Evolutionary conservation across 2,329 filamentous ascomycete genomes (phyloP).

Genomic region (Paecilomyces dactylethromorphus): DNA sequence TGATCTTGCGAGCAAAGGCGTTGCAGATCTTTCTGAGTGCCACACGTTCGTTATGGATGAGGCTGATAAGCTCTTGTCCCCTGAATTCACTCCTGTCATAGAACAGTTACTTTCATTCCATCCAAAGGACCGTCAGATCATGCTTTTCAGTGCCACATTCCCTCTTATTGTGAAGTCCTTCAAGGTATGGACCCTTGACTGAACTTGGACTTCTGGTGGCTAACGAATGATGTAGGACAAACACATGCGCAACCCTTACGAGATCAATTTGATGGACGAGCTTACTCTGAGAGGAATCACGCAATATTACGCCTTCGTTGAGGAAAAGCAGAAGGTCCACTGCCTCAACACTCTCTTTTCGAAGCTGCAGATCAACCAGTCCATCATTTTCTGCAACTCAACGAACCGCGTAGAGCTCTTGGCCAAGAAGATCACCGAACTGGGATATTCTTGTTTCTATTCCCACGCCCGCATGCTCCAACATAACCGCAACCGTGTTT

Average conservation of each 20-base stretch:
- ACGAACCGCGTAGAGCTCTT: conserved; percentile 96
- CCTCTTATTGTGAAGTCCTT: conserved; percentile 95
- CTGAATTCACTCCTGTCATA: conserved; percentile 95
- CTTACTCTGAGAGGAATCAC: conserved; percentile 96
- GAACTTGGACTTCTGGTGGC: neutral
- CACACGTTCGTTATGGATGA: conserved; percentile 99
- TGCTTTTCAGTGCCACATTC: conserved; percentile 98
- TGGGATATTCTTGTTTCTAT: conserved; percentile 99
- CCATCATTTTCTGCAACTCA: conserved; percentile 99
- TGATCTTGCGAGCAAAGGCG: conserved; percentile 90
- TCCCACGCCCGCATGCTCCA: conserved; percentile 98
- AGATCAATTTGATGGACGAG: conserved; percentile 99
- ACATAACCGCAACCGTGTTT: conserved; percentile 92
- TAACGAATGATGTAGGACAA: conserved; percentile 57
- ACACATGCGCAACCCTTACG: conserved; percentile 93
- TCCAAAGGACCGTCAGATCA: conserved; percentile 95
- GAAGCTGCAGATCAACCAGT: conserved; percentile 98
- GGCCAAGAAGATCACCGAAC: conserved; percentile 98
- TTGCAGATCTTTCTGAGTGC: conserved; percentile 92
- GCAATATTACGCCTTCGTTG: conserved; percentile 98
- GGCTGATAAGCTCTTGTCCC: conserved; percentile 92
- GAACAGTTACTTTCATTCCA: conserved; percentile 94
- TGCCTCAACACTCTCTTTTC: conserved; percentile 98
- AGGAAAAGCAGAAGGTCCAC: conserved; percentile 99
- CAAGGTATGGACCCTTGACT: conserved; percentile 43